Evolutionary conservation across 2,329 filamentous ascomycete genomes (phyloP), one percentile per base, ranked within the genome.

Genomic region (Elsinoe batatas): DNA sequence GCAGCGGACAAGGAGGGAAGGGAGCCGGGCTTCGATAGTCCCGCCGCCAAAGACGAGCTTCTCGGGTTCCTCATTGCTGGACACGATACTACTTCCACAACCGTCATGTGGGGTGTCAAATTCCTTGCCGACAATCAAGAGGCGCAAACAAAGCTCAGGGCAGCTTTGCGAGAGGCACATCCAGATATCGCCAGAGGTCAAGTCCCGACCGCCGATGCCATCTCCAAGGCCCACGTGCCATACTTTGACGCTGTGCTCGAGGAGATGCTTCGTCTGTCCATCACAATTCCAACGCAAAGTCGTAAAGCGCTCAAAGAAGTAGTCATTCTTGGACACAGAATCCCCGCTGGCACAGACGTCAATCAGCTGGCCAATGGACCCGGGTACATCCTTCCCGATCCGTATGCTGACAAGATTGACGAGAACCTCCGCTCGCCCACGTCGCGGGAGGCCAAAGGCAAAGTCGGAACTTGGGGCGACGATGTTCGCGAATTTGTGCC

Each of bases 31-130:
- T 53, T 57, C 49, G 30, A 62, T 30, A 58, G 66, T 62, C 61
- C 57, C 60, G 61, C 58, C 2, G 59, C 60, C 12, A 57, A 53
- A n/a, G 58, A 62, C 40, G 61, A 71, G 61, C 57, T 69, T 1
- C 68, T 67, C 36, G 68, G 65, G 1, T 68, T 69, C 56, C 57
- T 70, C 1, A 58, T 71, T 17, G 69, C 71, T 13, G 75, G 73
- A 8, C 71, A 76, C 57, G 74, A 77, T 46, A 76, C 74, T 0
- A 75, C 71, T 0, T 66, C 69, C 10, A 73, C 69, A 5, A 72
- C 72, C 0, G 59, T 75, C 0, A 59, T 61, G 37, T 75, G 74
- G 73, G 66, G 60, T 1, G 40, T 75, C 11, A 76, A 75, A 51
- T 63, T 63, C 54, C 64, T 76, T 3, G 62, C 68, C 13, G 61